These are phyloP conservation scores for Boletus patriciae DNA, from an alignment of 768 basidiomycete genomes.

Conservation along the genomic window DNA sequence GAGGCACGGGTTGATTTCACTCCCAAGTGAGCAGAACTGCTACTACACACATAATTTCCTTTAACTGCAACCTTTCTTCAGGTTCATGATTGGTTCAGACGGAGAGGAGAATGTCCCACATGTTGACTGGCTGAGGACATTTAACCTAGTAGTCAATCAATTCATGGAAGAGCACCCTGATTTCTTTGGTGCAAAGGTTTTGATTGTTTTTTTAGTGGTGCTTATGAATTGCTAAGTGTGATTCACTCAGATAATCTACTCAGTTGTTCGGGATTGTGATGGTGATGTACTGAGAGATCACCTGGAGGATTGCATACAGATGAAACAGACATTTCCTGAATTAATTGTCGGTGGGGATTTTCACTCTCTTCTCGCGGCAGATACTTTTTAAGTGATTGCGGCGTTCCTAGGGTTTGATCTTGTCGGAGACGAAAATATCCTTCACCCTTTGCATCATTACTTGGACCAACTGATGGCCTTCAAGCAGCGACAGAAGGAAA, in stretches of 20 bases:
- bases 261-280: constrained; percentile 56
- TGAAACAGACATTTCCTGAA: constrained; percentile 75
- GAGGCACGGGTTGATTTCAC: constrained; percentile 70
- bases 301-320: constrained; percentile 68
- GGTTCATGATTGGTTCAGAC: constrained; percentile 56
- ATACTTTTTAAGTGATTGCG: background rate
- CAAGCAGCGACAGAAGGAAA: constrained; percentile 52
- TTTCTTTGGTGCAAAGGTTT: constrained; percentile 66
- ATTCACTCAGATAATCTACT: constrained; percentile 62
- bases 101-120: constrained; percentile 60
- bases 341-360: constrained; percentile 58
- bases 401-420: constrained; percentile 66
- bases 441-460: constrained; percentile 62
- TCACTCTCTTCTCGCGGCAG: background rate
- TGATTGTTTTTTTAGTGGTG: constrained; percentile 1
- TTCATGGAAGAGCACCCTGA: constrained; percentile 58
- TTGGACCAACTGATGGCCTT: constrained; percentile 60
- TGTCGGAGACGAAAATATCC: constrained; percentile 69
- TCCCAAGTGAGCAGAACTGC: constrained; percentile 42
- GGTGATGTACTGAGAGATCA: constrained; percentile 61
- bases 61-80: constrained; percentile 22
- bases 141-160: constrained; percentile 51
- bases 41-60: background rate
- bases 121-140: constrained; percentile 55
- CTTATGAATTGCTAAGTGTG: background rate